phyloP scores from a whole-genome alignment of 306 rosid genomes.

The Acacia melanoxylon region DNA sequence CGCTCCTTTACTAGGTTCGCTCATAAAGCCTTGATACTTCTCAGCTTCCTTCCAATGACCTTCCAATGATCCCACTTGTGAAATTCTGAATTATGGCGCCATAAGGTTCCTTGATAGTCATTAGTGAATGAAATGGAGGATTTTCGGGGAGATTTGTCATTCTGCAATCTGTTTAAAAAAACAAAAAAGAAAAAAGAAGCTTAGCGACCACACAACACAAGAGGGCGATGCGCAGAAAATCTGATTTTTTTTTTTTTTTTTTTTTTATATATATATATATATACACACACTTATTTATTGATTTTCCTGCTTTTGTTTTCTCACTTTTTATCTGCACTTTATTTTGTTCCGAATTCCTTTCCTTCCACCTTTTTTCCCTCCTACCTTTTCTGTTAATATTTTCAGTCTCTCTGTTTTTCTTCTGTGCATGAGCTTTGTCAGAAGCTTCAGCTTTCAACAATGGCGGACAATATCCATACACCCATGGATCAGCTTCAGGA shows the following conservation, averaged over 20 bases:
- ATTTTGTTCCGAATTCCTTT: constrained; percentile 49
- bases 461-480: constrained; percentile 70
- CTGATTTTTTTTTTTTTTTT: no score
- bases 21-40: neutral
- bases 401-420: neutral
- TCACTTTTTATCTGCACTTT: constrained; percentile 62
- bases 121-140: neutral
- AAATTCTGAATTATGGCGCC: neutral
- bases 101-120: no score
- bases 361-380: constrained; percentile 26
- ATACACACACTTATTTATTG: neutral
- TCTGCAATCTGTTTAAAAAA: neutral
- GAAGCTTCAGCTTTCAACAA: constrained; percentile 44
- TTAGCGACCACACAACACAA: constrained; percentile 22
- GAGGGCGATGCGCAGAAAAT: neutral
- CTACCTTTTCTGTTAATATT: neutral
- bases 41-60: neutral
- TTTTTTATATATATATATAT: neutral
- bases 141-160: constrained; percentile 7
- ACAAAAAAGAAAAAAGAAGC: constrained; percentile 11
- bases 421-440: constrained; percentile 30
- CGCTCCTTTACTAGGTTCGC: neutral
- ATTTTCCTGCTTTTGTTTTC: constrained; percentile 38
- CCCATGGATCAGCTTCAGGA: constrained; percentile 92
- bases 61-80: no score